Evolutionary conservation across 2,329 filamentous ascomycete genomes (phyloP).

Genomic region (Epichloe scottii): DNA sequence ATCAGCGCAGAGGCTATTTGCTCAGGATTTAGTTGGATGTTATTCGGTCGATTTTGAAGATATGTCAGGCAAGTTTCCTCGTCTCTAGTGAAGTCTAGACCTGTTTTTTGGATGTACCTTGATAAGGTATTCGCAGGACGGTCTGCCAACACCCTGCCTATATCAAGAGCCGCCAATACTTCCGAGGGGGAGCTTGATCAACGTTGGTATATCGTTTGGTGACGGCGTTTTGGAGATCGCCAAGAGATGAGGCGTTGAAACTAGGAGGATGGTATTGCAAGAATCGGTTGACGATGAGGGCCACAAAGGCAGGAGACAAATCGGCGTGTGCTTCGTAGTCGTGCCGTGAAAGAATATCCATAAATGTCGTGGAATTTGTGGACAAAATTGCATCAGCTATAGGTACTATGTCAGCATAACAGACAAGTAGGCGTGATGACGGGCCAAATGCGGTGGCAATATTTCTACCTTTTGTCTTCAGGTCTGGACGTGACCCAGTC

Average conservation of each 20-base stretch:
- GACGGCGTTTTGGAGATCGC: slow-evolving; percentile 55
- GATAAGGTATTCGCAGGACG: slow-evolving; percentile 44
- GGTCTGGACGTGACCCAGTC: slow-evolving; percentile 62
- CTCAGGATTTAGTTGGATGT: slow-evolving; percentile 59
- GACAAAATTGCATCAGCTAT: slow-evolving; percentile 82
- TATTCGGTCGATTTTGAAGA: slow-evolving; percentile 39
- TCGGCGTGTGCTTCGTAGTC: slow-evolving; percentile 53
- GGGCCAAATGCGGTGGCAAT: too few relatives aligned
- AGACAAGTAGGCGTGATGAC: background rate
- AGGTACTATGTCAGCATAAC: slow-evolving; percentile 11
- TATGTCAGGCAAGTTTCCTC: slow-evolving; percentile 51
- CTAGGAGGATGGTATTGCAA: slow-evolving; percentile 77
- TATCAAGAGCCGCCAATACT: slow-evolving; percentile 56
- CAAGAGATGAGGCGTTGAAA: slow-evolving; percentile 64
- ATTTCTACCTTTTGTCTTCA: slow-evolving; percentile 74
- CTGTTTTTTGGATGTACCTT: slow-evolving; percentile 60
- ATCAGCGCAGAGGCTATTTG: slow-evolving; percentile 73
- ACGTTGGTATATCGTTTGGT: slow-evolving; percentile 54
- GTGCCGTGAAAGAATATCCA: slow-evolving; percentile 60
- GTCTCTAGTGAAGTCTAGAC: slow-evolving; percentile 61
- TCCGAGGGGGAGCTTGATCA: slow-evolving; percentile 56
- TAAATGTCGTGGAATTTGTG: slow-evolving; percentile 64
- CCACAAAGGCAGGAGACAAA: slow-evolving; percentile 57
- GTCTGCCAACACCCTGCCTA: slow-evolving; percentile 53
- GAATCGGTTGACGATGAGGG: slow-evolving; percentile 71